These are phyloP conservation scores for Collariella sp. DNA, from an alignment of 495 filamentous ascomycete genomes.

Conservation along the genomic window DNA sequence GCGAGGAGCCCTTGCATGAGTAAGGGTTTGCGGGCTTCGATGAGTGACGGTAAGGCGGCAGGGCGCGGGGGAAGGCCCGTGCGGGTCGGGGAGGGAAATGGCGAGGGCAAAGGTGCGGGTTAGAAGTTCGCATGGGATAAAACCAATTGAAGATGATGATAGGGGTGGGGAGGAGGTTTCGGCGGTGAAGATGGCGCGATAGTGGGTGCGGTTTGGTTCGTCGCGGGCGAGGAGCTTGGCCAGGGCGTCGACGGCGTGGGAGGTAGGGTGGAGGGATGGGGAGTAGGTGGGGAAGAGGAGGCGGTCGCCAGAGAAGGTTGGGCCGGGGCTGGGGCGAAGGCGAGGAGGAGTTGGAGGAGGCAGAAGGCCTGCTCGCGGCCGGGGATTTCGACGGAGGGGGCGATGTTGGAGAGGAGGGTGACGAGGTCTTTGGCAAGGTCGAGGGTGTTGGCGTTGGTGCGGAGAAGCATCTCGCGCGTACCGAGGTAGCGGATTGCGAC, in stretches of 20 bases:
- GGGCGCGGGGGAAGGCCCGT: conserved; percentile 31
- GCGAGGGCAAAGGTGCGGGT: conserved; percentile 84
- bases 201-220: conserved; percentile 81
- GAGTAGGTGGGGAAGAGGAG: conserved; percentile 75
- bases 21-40: conserved; percentile 74
- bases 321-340: conserved; percentile 70
- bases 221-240: conserved; percentile 90
- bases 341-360: conserved; percentile 78
- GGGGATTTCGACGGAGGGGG: conserved; percentile 70
- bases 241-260: conserved; percentile 80
- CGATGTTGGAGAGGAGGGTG: conserved; percentile 77
- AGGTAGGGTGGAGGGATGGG: conserved; percentile 78
- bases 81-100: conserved; percentile 68
- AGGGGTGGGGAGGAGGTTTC: conserved; percentile 43
- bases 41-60: conserved; percentile 49
- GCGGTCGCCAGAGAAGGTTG: conserved; percentile 41
- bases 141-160: conserved; percentile 24
- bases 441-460: conserved; percentile 69
- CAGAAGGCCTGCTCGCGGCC: conserved; percentile 81
- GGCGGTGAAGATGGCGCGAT: conserved; percentile 66
- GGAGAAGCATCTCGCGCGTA: conserved; percentile 78
- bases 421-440: conserved; percentile 97
- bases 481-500: conserved; percentile 77
- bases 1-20: conserved; percentile 87
- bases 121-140: conserved; percentile 68